Percentiles rank a stretch among this genome's conserved stretches.
phyloP scores from a whole-genome alignment of 2,329 filamentous ascomycete species.

The Pseudogymnoascus pannorum region DNA sequence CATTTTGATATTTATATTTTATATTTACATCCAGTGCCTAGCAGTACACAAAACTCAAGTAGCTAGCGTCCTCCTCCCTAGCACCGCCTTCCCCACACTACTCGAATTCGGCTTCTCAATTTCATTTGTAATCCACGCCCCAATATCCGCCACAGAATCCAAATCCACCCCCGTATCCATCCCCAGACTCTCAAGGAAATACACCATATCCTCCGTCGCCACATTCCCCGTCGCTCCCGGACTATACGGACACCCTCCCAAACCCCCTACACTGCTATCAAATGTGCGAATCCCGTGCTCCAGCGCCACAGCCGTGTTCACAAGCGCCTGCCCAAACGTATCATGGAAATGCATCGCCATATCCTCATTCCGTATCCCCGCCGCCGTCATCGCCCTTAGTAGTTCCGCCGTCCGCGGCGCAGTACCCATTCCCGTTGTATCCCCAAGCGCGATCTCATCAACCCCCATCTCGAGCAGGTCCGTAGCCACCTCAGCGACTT shows the following conservation, averaged over 20 bases:
- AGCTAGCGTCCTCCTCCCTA: conserved; percentile 34
- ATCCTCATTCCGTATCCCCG: conserved; percentile 61
- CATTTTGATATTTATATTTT: not conserved
- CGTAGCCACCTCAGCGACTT: conserved; percentile 58
- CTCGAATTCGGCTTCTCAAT: conserved; percentile 58
- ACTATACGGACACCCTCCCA: conserved; percentile 80
- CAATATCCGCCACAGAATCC: conserved; percentile 58
- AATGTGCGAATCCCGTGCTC: conserved; percentile 73
- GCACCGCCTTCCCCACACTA: conserved; percentile 58
- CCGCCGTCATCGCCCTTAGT: conserved; percentile 55
- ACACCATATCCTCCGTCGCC: conserved; percentile 76
- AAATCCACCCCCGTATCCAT: conserved; percentile 68
- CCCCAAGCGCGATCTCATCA: conserved; percentile 82
- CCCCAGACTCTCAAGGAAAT: conserved; percentile 67
- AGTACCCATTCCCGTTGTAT: conserved; percentile 87
- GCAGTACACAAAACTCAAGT: not conserved
- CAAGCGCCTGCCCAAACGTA: conserved; percentile 78
- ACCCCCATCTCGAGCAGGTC: conserved; percentile 77
- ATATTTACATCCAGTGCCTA: not conserved
- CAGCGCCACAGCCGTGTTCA: conserved; percentile 70
- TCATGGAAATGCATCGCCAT: conserved; percentile 84
- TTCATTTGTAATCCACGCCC: conserved; percentile 62
- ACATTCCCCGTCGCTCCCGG: conserved; percentile 84
- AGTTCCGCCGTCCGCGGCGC: conserved; percentile 61
- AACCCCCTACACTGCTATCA: conserved; percentile 70